Conservation (phyloP, 352 stramenopile species). For the Phytophthora constricta region DNA sequence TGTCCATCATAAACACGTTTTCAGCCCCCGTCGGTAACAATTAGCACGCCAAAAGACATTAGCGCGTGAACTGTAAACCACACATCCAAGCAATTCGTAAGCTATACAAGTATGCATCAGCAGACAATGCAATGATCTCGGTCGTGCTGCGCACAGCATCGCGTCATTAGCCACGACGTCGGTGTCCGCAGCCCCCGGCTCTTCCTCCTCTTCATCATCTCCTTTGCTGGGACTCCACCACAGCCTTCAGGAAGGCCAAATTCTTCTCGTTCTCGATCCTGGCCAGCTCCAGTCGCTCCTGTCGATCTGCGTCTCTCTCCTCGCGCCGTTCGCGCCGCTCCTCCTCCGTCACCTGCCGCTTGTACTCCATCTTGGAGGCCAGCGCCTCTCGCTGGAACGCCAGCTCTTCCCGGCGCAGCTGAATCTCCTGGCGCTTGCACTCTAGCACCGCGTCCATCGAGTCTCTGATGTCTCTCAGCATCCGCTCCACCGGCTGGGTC, state of each 20-base stretch:
- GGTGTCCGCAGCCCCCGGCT: no score
- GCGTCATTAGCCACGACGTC: no score
- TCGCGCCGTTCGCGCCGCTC: slow-evolving; percentile 27
- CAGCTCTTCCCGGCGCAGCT: slow-evolving; percentile 32
- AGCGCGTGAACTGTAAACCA: no score
- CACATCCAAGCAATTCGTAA: no score
- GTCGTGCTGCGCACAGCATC: no score
- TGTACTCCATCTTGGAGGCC: slow-evolving; percentile 32
- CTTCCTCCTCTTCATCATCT: no score
- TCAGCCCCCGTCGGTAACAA: no score
- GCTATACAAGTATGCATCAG: no score
- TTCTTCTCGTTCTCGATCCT: slow-evolving; percentile 45
- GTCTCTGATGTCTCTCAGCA: slow-evolving; percentile 29
- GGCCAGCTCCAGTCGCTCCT: slow-evolving; percentile 37
- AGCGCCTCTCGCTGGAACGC: slow-evolving; percentile 36
- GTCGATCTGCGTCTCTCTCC: slow-evolving; percentile 32
- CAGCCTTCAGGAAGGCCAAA: slow-evolving; percentile 37
- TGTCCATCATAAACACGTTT: no score
- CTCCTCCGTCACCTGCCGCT: slow-evolving; percentile 29
- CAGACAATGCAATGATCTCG: no score
- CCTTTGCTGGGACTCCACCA: slow-evolving; percentile 39
- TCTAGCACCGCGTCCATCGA: slow-evolving; percentile 24
- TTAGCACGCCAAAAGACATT: no score
- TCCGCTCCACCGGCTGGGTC: slow-evolving; percentile 12
- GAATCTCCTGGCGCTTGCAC: slow-evolving; percentile 28